Base-by-base conservation (phyloP, 2,329 filamentous ascomycete species). In the Hymenoscyphus occultus region DNA sequence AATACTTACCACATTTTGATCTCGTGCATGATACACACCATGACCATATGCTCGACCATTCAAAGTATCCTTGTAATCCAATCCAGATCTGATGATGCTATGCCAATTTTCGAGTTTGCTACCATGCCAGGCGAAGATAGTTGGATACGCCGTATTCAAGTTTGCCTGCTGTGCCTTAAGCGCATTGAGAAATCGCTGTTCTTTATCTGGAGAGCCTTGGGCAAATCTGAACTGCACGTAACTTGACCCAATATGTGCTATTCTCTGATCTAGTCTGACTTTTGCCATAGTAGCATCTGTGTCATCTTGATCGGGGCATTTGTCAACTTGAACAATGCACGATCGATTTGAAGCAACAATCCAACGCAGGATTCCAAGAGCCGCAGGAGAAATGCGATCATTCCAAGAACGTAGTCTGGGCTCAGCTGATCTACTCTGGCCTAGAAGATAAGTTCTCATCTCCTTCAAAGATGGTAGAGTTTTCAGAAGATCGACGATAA, bases 311-410 rank as follows among this genome's bases (percentile, higher is more conserved):
- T 70, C 69, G 13, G 72, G 66, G 22, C 64, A 74, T 51, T 78
- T 77, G 56, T 89, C 86, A 16, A 95, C 88, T 70, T 94, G 88
- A 57, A 94, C 82, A 66, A 97, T 95, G 71, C 89, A 93, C 0
- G 93, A 94, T 57, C 92, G 83, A 72, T 97, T 97, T 0, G 93
- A 96, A 0, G 93, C 91, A 65, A 97, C 86, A 67, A 97, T 91
- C 93, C 93, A 97, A 61, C 91, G 84, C 22, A 97, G 78, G 0
- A 96, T 77, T 22, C 86, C 84, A 2, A 91, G 77, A 0, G 88
- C 85, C 6, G 90, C 84, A 1, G 86, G 84, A 0, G 88, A 84
- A 10, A 97, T 81, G 19, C 82, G 78, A 28, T 84, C 80, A 68
- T 78, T 76, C 87, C 87, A 90, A 57, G 74, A 72, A 79, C 79